Conservation (phyloP, 352 stramenopile species). For the Phytophthora europaea region DNA sequence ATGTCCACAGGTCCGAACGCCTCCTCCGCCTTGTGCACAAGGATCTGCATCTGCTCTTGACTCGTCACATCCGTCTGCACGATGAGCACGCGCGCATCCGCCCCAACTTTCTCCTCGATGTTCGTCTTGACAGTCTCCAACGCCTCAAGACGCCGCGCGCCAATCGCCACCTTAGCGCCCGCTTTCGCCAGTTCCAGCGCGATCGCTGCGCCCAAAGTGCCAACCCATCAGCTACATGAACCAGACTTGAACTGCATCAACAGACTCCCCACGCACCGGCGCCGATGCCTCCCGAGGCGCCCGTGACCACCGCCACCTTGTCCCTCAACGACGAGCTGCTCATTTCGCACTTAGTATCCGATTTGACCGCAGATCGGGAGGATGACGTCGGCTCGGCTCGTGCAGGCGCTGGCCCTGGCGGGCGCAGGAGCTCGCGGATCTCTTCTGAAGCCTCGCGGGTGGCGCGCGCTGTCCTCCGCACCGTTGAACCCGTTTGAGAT, state of each 20-base stretch:
- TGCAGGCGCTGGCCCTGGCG: slow-evolving; percentile 6
- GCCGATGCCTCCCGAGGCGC: slow-evolving; percentile 91
- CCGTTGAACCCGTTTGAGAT: slow-evolving; percentile 65
- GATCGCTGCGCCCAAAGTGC: slow-evolving; percentile 51
- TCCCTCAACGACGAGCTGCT: slow-evolving; percentile 40
- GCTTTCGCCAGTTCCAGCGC: slow-evolving; percentile 64
- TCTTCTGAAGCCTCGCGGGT: not conserved
- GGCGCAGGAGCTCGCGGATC: not conserved
- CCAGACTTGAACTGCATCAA: not conserved
- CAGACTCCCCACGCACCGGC: slow-evolving; percentile 26
- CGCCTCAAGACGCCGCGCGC: slow-evolving; percentile 66
- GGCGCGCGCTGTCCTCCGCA: slow-evolving; percentile 16
- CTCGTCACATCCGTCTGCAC: slow-evolving; percentile 69
- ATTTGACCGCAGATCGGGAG: not conserved
- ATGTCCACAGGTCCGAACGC: slow-evolving; percentile 82
- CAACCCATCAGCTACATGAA: not conserved
- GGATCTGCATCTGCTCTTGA: slow-evolving; percentile 54
- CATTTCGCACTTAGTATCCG: slow-evolving; percentile 7
- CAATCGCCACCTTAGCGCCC: slow-evolving; percentile 87
- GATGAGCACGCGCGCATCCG: slow-evolving; percentile 43
- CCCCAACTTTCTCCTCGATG: slow-evolving; percentile 37
- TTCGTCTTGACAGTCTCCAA: slow-evolving; percentile 44
- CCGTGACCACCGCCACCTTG: slow-evolving; percentile 92
- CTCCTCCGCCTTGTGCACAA: slow-evolving; percentile 63
- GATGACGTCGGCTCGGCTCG: not conserved